Conservation (phyloP, 768 basidiomycete genomes). For the Psilocybe azurescens region DNA sequence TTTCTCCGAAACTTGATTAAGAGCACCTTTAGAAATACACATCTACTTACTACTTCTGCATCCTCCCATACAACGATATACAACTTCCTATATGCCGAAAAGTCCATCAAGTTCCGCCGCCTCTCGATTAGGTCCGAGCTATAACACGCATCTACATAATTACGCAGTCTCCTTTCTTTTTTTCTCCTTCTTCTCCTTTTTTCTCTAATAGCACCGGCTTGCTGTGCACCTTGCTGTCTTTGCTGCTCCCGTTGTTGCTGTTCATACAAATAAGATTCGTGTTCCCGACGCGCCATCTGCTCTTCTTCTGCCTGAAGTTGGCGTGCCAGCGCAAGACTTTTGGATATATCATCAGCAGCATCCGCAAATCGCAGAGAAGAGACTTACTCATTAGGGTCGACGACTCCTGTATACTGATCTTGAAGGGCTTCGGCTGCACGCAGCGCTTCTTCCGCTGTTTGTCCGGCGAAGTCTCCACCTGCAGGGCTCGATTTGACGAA, state of each 20-base stretch:
- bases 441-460: slow-evolving; percentile 66
- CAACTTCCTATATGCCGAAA: no score
- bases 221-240: slow-evolving; percentile 28
- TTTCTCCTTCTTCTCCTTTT: slow-evolving; percentile 34
- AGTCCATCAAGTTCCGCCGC: no score
- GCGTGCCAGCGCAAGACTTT: slow-evolving; percentile 69
- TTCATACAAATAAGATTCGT: slow-evolving; percentile 34
- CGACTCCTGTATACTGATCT: slow-evolving; percentile 37
- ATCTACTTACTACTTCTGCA: no score
- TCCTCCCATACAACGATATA: no score
- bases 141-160: slow-evolving; percentile 49
- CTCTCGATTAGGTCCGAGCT: no score
- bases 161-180: slow-evolving; percentile 58
- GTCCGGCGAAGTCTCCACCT: slow-evolving; percentile 83
- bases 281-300: slow-evolving; percentile 45
- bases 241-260: slow-evolving; percentile 28
- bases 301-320: slow-evolving; percentile 87
- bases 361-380: not conserved
- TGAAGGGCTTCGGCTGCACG: slow-evolving; percentile 52
- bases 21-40: no score
- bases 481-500: slow-evolving; percentile 68
- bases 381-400: slow-evolving; percentile 68
- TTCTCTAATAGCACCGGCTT: slow-evolving; percentile 26
- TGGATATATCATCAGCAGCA: not conserved
- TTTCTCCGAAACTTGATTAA: no score